Base-by-base conservation (phyloP, 192 early-diverging fungal species). In the Pecoramyces ruminantium region DNA sequence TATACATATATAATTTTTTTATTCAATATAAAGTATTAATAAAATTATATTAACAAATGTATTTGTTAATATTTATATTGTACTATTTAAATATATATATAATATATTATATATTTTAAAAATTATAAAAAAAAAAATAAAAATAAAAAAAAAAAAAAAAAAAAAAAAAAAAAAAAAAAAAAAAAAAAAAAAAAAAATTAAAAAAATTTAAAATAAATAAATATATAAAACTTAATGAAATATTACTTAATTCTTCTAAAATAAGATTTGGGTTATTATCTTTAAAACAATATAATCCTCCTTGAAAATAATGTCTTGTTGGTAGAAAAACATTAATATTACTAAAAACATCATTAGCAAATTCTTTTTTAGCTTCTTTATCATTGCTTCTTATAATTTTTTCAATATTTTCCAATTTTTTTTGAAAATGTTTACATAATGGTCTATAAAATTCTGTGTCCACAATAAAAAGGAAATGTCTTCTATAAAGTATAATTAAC, bases 321-420 rank as follows among this genome's bases (percentile, higher is more conserved):
- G 51, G 30, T 81, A 84, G 18, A 82, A 83, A 67, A 82, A 77
- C 13, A 28, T 51, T 18, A 83, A 34, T 39, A 79, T 79, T n/a
- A 39, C 81, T 29, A 81, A 84, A 34, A 83, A 86, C 51, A 80
- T 83, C 28, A 79, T 80, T 25, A 81, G 82, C 29, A 83, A 83
- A 84, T 77, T 78, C 21, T 79, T 77, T 27, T 82, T 83, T 30
- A 83, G 82, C 4, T 79, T 58, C 79, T 83, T 84, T 40, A 79
- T 78, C 25, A 79, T 77, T 51, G 84, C 82, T 30, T 82, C 82
- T 29, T 6, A 88, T 27, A 9, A 83, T 82, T 28, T 83, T 77
- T 38, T 80, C 77, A 15, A 87, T 84, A 17, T 67, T 80, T 16
- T 77, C 77, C 1, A 86, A 85, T n/a, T 83, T 80, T 38, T 84